These are phyloP conservation scores for Emmonsiellopsis sp. DNA, from an alignment of 2,329 filamentous ascomycete species.

Conservation along the genomic window DNA sequence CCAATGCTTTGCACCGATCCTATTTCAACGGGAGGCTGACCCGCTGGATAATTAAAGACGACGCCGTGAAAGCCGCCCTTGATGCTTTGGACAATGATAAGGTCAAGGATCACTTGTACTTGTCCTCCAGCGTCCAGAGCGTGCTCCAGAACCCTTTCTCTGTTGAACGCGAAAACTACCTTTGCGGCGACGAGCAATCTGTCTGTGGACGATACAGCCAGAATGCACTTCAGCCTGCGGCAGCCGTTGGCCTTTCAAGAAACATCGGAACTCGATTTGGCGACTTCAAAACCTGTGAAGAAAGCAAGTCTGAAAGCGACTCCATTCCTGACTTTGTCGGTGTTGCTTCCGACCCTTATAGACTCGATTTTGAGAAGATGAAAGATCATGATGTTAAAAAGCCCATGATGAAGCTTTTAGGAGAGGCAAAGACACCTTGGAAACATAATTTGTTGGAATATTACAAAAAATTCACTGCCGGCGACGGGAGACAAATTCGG, in stretches of 20 bases:
- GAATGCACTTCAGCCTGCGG: conserved; percentile 6
- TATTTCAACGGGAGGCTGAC: neutral
- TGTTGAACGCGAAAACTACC: conserved; percentile 1
- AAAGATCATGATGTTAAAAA: neutral
- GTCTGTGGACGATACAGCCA: conserved; percentile 8
- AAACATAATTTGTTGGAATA: neutral
- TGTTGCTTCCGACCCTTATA: neutral
- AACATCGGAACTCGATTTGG: conserved; percentile 4
- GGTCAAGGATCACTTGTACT: neutral
- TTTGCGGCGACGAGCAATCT: conserved; percentile 9
- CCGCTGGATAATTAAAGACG: neutral
- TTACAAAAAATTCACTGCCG: neutral
- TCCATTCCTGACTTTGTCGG: conserved; percentile 6
- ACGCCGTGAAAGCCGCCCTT: neutral
- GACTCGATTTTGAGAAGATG: neutral
- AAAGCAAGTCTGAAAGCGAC: neutral
- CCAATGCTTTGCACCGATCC: neutral
- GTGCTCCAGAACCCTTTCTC: neutral
- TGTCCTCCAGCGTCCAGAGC: neutral
- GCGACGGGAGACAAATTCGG: neutral
- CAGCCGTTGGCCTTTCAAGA: conserved; percentile 3
- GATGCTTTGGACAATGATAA: neutral
- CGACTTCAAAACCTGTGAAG: conserved; percentile 6
- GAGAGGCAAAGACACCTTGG: neutral
- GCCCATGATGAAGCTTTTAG: neutral